Base-by-base conservation (phyloP, 139 green algal species). In the Tetradesmus lagerheimii region DNA sequence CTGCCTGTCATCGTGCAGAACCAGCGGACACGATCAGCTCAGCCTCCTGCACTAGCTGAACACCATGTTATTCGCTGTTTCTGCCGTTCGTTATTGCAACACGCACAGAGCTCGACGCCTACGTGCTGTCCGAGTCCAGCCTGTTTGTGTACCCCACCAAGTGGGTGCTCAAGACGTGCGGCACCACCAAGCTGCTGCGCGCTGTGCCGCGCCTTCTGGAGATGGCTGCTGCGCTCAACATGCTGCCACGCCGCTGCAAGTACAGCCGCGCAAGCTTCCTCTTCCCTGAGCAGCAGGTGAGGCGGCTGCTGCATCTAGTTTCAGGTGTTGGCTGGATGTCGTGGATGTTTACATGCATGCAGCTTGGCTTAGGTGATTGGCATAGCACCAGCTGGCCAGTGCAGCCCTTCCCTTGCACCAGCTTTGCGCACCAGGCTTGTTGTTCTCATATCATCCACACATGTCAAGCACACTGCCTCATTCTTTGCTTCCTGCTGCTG, bases 151-250 rank as follows among this genome's bases (percentile, higher is more conserved):
- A 98, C 91, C 94, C 97, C 4, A 92, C 87, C 85, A 97, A 95
- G 91, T 94, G 98, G 77, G 95, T 99, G 6, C 94, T 99, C 35
- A 99, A 99, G 95, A 99, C 98, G 0, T 99, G 98, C 93, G 98
- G 98, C 84, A 99, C 97, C 85, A 99, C 98, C 31, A 92, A 93
- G 80, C 95, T 99, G 57, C 95, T 99, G 53, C 90, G 94, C 85
- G 95, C 94, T 4, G 94, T 99, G 74, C 95, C 96, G 1, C 80
- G 91, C 25, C 92, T 99, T 86, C 89, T 99, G 67, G 92, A 97
- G 83, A 87, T 95, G 25, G 97, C 98, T 5, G 90, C 57, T 0
- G 84, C 82, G 31, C 45, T 98, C 23, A 94, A 91, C 85, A 91
- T 98, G 94, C 37, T 66, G 35, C 89, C 93, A 23, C 35, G 47